Base-by-base conservation (phyloP, 208 protist species). In the Leishmania lainsoni region DNA sequence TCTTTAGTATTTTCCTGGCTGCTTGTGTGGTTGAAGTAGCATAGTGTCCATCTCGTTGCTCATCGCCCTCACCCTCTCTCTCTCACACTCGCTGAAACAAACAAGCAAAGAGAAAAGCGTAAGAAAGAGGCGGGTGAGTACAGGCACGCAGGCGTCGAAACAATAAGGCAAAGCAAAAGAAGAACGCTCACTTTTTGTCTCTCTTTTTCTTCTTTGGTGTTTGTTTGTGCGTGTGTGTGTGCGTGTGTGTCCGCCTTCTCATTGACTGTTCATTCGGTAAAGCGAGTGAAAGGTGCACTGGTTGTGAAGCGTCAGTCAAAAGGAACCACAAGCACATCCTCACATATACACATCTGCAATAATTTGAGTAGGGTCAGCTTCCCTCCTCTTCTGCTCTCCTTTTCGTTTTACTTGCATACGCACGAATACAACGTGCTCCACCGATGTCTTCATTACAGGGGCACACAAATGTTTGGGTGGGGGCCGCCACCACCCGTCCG, bases 1-100 rank as follows among this genome's bases (percentile, higher is more conserved):
- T 20, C 76, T 58, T 22, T 69, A 45, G 26, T 59, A 49, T 66
- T 81, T 51, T 65, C 58, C 42, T 45, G 42, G 42, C 42, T 81
- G 20, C 29, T 76, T 22, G 63, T 54, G 54, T 76, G 52, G 61
- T 22, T 35, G 32, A 48, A 22, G 26, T 3, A 63, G 26, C 16
- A 63, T 63, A 29, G 58, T 1, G 58, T 63, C 26, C 26, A n/a
- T 0, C 42, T 45, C 42, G 42, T 45, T 45, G 42, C 6, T 58
- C 52, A 58, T 22, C 39, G 22, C 16, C 68, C 54, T 20, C 39
- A 16, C 39, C 14, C 17, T 17, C 12, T 75, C 12, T 75, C 4
- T 20, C 26, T 39, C n/a, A 6, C 20, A 14, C 35, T 20, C 17
- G 6, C 70, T 10, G 22, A 10, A 22, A 35, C 5, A 26, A 8